Evolutionary conservation across 495 filamentous ascomycete genomes (phyloP).

Genomic region (Coniosporium apollinis): DNA sequence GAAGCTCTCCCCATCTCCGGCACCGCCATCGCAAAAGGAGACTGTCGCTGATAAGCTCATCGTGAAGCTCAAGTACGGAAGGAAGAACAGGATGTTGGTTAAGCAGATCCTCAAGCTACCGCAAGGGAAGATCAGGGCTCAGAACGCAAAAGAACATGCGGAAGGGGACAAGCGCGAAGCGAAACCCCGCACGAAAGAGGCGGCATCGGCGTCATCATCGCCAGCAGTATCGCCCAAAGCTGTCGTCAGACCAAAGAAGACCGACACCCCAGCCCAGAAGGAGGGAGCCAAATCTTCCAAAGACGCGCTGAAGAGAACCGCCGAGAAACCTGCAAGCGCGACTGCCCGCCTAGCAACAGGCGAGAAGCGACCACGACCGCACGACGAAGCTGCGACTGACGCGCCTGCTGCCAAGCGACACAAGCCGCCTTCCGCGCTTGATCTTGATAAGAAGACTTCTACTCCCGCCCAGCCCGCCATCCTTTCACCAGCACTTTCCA

Average conservation of each 20-base stretch:
- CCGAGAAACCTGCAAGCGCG: constrained; percentile 1
- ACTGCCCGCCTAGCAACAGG: neutral
- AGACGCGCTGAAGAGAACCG: neutral
- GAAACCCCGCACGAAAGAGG: neutral
- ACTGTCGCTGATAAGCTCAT: neutral
- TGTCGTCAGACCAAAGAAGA: neutral
- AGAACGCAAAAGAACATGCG: neutral
- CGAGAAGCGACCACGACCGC: constrained; percentile 11
- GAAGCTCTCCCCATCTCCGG: neutral
- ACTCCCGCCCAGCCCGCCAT: constrained; percentile 9
- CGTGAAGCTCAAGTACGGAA: constrained; percentile 11
- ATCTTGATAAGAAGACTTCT: constrained; percentile 4
- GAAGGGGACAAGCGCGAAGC: neutral
- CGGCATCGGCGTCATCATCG: neutral
- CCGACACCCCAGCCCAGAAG: constrained; percentile 2
- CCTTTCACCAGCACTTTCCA: constrained; percentile 12
- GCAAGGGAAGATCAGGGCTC: neutral
- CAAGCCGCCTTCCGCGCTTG: constrained; percentile 4
- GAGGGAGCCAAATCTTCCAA: constrained; percentile 4
- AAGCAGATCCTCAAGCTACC: constrained; percentile 7
- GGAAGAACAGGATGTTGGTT: constrained; percentile 1
- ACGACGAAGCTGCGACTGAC: constrained; percentile 6
- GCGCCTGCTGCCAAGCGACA: constrained; percentile 10
- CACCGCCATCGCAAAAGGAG: neutral
- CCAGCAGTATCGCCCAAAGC: neutral